Evolutionary conservation across 257 asterid species (phyloP), one percentile per base, ranked within the genome.

Genomic region (Avicennia marina): DNA sequence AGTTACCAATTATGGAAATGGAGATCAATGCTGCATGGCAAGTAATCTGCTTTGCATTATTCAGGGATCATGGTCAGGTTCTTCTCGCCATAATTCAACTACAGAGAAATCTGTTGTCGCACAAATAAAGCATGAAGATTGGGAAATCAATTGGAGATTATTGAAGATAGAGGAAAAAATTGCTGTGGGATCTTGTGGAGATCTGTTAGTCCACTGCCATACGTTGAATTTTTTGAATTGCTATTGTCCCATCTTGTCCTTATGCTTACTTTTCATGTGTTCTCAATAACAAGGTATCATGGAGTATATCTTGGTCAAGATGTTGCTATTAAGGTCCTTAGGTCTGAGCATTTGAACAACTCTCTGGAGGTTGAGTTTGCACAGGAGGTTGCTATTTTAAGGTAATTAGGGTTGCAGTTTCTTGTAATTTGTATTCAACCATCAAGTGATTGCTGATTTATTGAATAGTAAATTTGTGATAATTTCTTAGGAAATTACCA

Each of bases 121-220:
- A 13, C 81, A 69, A 68, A 68, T 59, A 38, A 64, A 67, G 63
- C 54, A 58, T 31, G 86, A 68, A 66, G 85, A 76, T 57, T 85
- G 93, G 94, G 90, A 85, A 78, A 76, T 87, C 24, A 90, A 87
- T 64, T 72, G 85, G 82, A 81, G 86, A 72, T 71, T 71, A 56
- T 72, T 91, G 85, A 81, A 81, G 75, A 75, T 81, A 1, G 94
- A 90, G 71, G 93, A 85, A 64, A 85, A 72, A 78, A 79, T 88
- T 12, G 95, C 93, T 65, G 86, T 85, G 47, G 98, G 98, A 52
- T 87, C 96, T 72, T 85, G 88, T 64, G 94, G 90, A 62, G 86
- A 83, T 60, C 72, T 88, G 98, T 91, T 67, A 73, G 96, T 88
- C 63, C 56, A 44, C 41, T 36, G 13, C 41, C 13, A 36, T 2